phyloP scores from a whole-genome alignment of 768 basidiomycete species.

The Mycena rosella region DNA sequence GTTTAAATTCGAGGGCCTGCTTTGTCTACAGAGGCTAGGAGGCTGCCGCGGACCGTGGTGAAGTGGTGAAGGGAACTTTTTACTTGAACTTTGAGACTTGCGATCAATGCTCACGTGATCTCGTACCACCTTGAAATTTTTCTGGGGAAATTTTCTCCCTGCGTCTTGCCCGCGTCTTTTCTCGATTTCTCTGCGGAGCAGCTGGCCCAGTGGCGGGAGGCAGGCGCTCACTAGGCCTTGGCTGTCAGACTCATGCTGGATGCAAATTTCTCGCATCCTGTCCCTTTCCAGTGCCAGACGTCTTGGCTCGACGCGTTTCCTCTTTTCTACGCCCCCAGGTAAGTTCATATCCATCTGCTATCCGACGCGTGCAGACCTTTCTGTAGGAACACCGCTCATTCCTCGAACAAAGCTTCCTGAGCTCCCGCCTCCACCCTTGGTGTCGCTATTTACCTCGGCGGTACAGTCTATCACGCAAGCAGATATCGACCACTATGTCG shows the following conservation, averaged over 20 bases:
- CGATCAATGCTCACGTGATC: no score
- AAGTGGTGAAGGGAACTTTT: no score
- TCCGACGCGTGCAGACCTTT: not conserved
- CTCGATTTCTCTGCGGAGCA: no score
- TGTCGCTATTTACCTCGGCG: constrained; percentile 17
- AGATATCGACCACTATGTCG: constrained; percentile 25
- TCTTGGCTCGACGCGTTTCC: not conserved
- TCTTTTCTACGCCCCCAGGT: constrained; percentile 12
- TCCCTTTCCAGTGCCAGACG: not conserved
- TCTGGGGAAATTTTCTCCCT: no score
- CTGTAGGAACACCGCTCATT: not conserved
- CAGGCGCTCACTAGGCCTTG: not conserved
- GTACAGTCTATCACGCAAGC: constrained; percentile 26
- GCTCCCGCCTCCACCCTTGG: constrained; percentile 10
- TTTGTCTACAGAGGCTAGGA: no score
- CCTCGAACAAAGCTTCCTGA: constrained; percentile 19
- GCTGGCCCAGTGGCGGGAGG: no score
- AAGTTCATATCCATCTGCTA: not conserved
- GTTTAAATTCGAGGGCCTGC: no score
- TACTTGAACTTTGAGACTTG: no score
- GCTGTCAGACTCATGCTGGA: constrained; percentile 18
- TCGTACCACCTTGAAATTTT: no score
- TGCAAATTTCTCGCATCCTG: constrained; percentile 30
- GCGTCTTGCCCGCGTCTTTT: no score
- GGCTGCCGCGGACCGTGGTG: no score